A percentile compares a stretch with the other conserved stretches of the same genome.
Conservation (phyloP, 2,329 filamentous ascomycete species). For the Tolypocladium amazonense region DNA sequence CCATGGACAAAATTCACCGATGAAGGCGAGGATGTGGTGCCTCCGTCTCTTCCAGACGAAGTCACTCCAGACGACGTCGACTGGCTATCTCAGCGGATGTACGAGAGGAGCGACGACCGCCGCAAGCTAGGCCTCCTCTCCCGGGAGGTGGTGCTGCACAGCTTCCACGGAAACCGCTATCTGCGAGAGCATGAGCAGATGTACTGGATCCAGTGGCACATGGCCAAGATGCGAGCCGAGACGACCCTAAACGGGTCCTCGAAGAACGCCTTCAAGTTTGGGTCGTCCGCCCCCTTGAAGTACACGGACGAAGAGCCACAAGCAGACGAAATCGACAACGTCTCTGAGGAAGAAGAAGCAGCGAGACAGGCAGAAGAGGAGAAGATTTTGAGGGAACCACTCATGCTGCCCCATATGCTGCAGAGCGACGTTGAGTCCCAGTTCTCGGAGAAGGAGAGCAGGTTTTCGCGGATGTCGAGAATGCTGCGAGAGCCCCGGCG, state of each 20-base stretch:
- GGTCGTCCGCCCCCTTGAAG: conserved; percentile 7
- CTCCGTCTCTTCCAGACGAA: conserved; percentile 20
- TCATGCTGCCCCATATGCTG: not conserved
- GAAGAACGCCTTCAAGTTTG: conserved; percentile 10
- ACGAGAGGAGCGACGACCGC: conserved; percentile 45
- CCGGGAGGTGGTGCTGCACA: conserved; percentile 46
- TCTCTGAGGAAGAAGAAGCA: not conserved
- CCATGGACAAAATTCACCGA: conserved; percentile 50
- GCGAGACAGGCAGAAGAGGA: not conserved
- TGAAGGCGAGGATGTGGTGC: conserved; percentile 27
- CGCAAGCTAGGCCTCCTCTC: conserved; percentile 48
- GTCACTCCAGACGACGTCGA: conserved; percentile 38
- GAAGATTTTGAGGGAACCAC: not conserved
- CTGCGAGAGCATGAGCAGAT: conserved; percentile 52
- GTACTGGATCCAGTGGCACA: conserved; percentile 37
- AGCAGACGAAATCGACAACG: conserved; percentile 5
- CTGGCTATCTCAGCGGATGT: conserved; percentile 45
- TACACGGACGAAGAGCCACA: conserved; percentile 8
- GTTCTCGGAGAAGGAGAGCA: not conserved
- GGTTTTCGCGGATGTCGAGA: not conserved
- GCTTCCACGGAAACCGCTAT: conserved; percentile 48
- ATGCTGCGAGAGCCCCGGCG: not conserved
- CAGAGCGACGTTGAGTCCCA: not conserved
- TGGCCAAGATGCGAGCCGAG: conserved; percentile 16
- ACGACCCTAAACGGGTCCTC: conserved; percentile 4